Conservation (phyloP, 306 rosid genomes). For the Castanea crenata region DNA sequence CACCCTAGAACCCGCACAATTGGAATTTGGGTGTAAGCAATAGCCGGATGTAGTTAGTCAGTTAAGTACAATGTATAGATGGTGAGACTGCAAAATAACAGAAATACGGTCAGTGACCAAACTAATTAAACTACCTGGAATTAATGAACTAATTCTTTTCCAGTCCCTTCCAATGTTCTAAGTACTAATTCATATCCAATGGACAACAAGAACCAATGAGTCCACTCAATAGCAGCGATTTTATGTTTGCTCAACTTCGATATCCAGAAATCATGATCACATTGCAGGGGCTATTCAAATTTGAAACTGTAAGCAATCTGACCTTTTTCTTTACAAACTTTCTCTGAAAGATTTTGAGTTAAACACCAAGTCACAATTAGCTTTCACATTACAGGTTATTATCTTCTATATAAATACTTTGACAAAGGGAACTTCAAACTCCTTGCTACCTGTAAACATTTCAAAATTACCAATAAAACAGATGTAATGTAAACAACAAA, state of each 20-base stretch:
- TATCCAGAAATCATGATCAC: neutral
- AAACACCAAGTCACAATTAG: slow-evolving; percentile 21
- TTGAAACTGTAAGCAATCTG: neutral
- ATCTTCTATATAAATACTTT: slow-evolving; percentile 77
- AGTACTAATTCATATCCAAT: neutral
- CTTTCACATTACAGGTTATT: slow-evolving; percentile 6
- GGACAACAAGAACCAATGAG: slow-evolving; percentile 3
- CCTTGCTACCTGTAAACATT: slow-evolving; percentile 77
- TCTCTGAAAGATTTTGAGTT: neutral
- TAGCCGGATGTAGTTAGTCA: neutral
- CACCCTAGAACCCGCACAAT: neutral
- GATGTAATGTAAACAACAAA: neutral
- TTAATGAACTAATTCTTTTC: neutral
- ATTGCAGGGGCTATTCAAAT: neutral
- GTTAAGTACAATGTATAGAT: neutral
- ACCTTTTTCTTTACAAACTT: neutral
- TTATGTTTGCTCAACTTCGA: slow-evolving; percentile 6
- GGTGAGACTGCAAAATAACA: neutral
- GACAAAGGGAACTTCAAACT: slow-evolving; percentile 88
- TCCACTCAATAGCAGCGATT: slow-evolving; percentile 15
- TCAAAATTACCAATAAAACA: neutral
- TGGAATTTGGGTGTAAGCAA: neutral
- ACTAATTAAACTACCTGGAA: neutral
- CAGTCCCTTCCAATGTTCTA: neutral
- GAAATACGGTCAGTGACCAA: neutral